Base-by-base conservation (phyloP, 495 filamentous ascomycete genomes). In the Rostrohypoxylon terebratum region DNA sequence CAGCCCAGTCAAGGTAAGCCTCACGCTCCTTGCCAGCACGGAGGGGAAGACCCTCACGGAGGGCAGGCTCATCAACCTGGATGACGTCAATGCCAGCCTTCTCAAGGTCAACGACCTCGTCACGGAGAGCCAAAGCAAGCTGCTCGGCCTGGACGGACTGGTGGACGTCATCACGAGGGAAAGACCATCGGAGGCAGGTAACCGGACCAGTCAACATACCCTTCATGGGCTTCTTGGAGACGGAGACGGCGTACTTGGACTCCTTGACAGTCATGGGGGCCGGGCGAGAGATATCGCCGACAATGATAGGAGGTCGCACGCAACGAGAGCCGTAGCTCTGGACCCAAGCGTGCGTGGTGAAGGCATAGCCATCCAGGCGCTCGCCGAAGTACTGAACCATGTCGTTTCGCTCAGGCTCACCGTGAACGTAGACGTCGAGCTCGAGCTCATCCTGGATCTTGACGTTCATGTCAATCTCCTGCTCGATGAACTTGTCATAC, bases 301-400 rank as follows among this genome's bases (percentile, higher is more conserved):
- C 96, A 76, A 99, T 92, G 84, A 99, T 99, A 45, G 96, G 96
- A 67, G 96, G 96, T 77, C 96, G 92, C 69, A 99, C 96, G 82
- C 96, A 98, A 76, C 96, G 96, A 64, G 95, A 98, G 72, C 96
- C 96, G 83, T 99, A 99, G 77, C 87, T 91, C 88, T 99, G 96
- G 48, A 99, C 96, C 96, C 96, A 99, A 75, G 91, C 96, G 84
- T 97, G 92, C 80, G 94, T 98, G 79, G 96, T 99, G 89, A 99
- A 99, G 78, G 94, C 94, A 83, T 98, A 99, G 79, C 96, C 96
- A 71, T 93, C 90, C 50, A 99, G 88, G 73, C 94, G 91, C 89
- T 99, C 96, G 82, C 96, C 96, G 78, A 99, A 99, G 90, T 98
- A 99, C 83, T 99, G 96, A 44, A 99, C 96, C 96, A 99, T 99